Evolutionary conservation across 306 rosid species (phyloP), one percentile per base, ranked within the genome.

Genomic region (Fragaria iinumae): DNA sequence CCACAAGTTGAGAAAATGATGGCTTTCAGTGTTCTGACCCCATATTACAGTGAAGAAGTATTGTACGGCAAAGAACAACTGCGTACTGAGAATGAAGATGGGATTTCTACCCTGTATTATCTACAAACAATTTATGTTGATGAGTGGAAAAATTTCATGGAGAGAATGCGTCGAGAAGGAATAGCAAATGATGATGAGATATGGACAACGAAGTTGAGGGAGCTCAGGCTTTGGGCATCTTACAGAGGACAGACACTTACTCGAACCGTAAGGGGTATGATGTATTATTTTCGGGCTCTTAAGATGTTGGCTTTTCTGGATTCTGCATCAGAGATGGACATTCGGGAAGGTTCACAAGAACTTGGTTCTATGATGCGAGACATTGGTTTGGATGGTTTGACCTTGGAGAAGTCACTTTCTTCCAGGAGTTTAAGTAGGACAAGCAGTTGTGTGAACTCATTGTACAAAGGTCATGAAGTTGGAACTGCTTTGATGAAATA

Each of bases 1-100:
- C 99, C 99, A 67, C 97, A 88, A 79, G 99, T 92, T 78, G 97
- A 92, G 97, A 95, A 95, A 80, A 95, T 95, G 97, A 84, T 95
- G 93, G 89, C 97, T 56, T 95, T 95, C 80, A 92, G 99, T 86
- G 97, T 95, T 71, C 79, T 92, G 44, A 95, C 98, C 63, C 98
- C 98, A 20, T 95, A 95, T 82, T 95, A 92, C 65, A 90, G 80
- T 71, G 99, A 92, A 73, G 98, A 95, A 14, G 97, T 92, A 39
- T n/a, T 89, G 69, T 88, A 23, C 83, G 87, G 83, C 87, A 92
- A 75, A 79, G 97, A 92, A 77, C 97, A 95, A 59, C 93, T 92
- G 41, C 85, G 89, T 76, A 90, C 91, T 55, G 97, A 92, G 76
- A 95, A 95, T 83, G 98, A 94, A 83, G 99, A 95, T 47, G 97